Evolutionary conservation across 768 basidiomycete genomes (phyloP).

Genomic region (Scleroderma bovista): DNA sequence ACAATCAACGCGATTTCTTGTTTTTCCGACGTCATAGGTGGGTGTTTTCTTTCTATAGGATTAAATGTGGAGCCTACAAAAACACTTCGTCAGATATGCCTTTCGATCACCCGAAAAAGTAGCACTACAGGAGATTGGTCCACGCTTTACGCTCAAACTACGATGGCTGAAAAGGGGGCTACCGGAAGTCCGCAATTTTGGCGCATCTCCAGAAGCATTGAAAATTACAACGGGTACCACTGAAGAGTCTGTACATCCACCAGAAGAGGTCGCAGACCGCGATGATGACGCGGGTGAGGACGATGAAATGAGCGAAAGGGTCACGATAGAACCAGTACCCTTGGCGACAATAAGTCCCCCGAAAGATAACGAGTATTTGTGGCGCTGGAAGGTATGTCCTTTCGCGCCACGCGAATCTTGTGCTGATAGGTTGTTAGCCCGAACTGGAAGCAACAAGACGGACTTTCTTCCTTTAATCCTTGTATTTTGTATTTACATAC

Average conservation of each 20-base stretch:
- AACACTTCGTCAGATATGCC: constrained; percentile 59
- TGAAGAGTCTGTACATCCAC: constrained; percentile 17
- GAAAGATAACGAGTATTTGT: constrained; percentile 73
- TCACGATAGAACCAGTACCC: constrained; percentile 8
- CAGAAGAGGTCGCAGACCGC: background rate
- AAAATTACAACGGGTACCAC: constrained; percentile 44
- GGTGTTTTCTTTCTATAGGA: constrained; percentile 14
- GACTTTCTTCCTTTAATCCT: constrained; percentile 78
- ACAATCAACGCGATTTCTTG: constrained; percentile 96
- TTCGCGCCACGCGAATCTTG: background rate
- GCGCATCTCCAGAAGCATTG: constrained; percentile 54
- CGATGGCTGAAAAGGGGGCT: constrained; percentile 84
- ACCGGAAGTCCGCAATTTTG: constrained; percentile 70
- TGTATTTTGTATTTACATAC: background rate
- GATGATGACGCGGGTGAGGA: constrained; percentile 25
- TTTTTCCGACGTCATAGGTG: constrained; percentile 96
- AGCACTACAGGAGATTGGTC: constrained; percentile 94
- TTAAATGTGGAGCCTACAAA: background rate
- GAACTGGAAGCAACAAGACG: constrained; percentile 86
- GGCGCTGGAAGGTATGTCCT: constrained; percentile 81
- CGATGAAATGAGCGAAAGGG: constrained; percentile 1
- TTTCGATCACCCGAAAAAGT: constrained; percentile 91
- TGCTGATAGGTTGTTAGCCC: constrained; percentile 51
- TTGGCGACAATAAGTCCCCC: constrained; percentile 38
- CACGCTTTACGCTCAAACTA: constrained; percentile 92